Evolutionary conservation across 2,329 filamentous ascomycete species (phyloP).

Genomic region (Chaetomiaceae sp.): DNA sequence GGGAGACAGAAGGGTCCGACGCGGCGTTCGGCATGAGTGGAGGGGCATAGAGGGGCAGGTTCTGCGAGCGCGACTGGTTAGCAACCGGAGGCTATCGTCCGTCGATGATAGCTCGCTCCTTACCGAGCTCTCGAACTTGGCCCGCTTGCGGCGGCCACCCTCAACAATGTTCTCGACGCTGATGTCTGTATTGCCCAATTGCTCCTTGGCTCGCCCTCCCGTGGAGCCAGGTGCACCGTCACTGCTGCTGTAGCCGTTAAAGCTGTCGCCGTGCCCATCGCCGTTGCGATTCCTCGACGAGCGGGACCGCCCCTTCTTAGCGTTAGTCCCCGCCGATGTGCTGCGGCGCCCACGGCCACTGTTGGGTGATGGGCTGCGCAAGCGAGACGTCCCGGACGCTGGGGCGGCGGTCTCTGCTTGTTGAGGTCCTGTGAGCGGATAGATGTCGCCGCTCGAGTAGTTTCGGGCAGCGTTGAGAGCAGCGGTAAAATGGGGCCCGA

Average conservation of each 20-base stretch:
- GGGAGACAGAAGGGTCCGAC: conserved; percentile 97
- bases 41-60: conserved; percentile 90
- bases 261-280: conserved; percentile 61
- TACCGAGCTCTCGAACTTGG: conserved; percentile 96
- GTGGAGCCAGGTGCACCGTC: conserved; percentile 75
- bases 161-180: conserved; percentile 98
- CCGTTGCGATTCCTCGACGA: conserved; percentile 62
- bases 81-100: conserved; percentile 17
- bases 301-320: conserved; percentile 65
- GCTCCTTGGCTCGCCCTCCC: conserved; percentile 69
- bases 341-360: conserved; percentile 69
- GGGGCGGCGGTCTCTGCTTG: conserved; percentile 62
- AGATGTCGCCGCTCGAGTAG: conserved; percentile 52
- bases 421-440: conserved; percentile 44
- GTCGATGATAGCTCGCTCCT: conserved; percentile 40
- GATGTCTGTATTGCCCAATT: conserved; percentile 91
- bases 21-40: conserved; percentile 88
- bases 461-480: conserved; percentile 48
- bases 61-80: conserved; percentile 49
- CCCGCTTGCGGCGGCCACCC: conserved; percentile 88
- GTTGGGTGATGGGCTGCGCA: conserved; percentile 74
- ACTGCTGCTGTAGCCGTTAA: conserved; percentile 79
- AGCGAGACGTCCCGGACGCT: conserved; percentile 64
- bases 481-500: conserved; percentile 50
- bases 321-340: conserved; percentile 60